Evolutionary conservation across 768 basidiomycete species (phyloP).

Genomic region (Rhodosporidiobolus odoratus): DNA sequence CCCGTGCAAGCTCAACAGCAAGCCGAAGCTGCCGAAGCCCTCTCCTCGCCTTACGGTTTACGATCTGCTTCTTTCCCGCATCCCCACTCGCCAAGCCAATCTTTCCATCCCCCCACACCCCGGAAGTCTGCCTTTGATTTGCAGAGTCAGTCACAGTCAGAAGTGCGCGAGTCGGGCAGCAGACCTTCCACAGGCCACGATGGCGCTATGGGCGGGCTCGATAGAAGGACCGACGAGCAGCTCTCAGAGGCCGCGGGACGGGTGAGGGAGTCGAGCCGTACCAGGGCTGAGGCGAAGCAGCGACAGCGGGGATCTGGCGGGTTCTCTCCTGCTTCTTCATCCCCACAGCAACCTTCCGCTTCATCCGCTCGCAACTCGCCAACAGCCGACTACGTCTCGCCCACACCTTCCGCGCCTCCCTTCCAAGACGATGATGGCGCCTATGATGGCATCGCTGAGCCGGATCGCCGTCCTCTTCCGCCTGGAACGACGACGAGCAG

Average conservation of each 20-base stretch:
- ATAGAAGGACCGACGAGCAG: no score
- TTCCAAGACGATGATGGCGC: constrained; percentile 27
- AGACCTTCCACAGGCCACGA: no score
- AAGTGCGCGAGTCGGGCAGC: no score
- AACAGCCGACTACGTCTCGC: background rate
- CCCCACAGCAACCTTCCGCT: background rate
- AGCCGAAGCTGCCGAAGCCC: background rate
- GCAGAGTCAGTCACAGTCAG: no score
- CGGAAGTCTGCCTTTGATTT: background rate
- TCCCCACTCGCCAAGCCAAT: no score
- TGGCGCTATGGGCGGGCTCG: no score
- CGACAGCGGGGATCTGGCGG: background rate
- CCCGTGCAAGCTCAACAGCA: constrained; percentile 32
- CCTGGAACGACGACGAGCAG: background rate
- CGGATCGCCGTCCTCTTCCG: background rate
- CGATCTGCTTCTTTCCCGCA: background rate
- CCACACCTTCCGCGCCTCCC: constrained; percentile 6
- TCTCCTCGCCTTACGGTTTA: no score
- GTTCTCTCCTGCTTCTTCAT: background rate
- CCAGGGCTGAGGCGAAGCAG: no score
- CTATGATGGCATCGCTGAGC: constrained; percentile 18
- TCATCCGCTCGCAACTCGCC: background rate
- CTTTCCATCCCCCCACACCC: no score
- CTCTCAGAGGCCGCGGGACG: no score
- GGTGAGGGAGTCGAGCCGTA: no score